These are phyloP conservation scores for Skeletonema menzelii DNA, from an alignment of 108 stramenopile genomes.

Conservation along the genomic window DNA sequence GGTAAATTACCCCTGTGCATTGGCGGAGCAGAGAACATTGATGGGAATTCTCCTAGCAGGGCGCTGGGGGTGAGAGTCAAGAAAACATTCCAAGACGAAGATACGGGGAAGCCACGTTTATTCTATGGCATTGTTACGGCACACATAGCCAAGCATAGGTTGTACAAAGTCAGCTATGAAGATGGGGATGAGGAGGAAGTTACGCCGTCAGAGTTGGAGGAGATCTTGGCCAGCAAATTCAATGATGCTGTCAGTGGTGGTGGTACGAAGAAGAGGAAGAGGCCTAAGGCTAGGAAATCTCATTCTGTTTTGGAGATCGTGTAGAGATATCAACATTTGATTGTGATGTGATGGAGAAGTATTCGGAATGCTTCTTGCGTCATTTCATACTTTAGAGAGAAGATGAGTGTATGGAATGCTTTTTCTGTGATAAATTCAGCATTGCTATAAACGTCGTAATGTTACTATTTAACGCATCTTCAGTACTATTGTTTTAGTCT, in stretches of 20 bases:
- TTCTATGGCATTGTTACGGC: background rate
- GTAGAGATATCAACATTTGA: background rate
- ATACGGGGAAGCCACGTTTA: background rate
- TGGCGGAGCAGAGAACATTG: background rate
- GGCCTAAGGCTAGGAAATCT: background rate
- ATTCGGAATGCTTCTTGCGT: background rate
- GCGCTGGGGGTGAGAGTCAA: background rate
- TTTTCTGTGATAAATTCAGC: background rate
- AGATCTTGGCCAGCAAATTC: background rate
- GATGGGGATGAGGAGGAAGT: background rate
- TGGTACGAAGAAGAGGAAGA: background rate
- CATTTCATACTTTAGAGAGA: background rate
- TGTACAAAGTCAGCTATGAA: background rate
- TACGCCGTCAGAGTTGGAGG: background rate
- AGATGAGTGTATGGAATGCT: background rate
- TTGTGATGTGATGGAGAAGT: background rate
- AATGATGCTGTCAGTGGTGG: background rate
- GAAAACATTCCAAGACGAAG: background rate
- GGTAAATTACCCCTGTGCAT: background rate
- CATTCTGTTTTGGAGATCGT: constrained; percentile 6
- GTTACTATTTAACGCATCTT: no score
- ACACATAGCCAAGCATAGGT: background rate
- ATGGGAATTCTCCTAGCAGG: background rate
- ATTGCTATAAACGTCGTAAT: background rate
- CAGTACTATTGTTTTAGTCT: no score